Conservation (phyloP, 2,329 filamentous ascomycete species). For the Whalleya microplaca region DNA sequence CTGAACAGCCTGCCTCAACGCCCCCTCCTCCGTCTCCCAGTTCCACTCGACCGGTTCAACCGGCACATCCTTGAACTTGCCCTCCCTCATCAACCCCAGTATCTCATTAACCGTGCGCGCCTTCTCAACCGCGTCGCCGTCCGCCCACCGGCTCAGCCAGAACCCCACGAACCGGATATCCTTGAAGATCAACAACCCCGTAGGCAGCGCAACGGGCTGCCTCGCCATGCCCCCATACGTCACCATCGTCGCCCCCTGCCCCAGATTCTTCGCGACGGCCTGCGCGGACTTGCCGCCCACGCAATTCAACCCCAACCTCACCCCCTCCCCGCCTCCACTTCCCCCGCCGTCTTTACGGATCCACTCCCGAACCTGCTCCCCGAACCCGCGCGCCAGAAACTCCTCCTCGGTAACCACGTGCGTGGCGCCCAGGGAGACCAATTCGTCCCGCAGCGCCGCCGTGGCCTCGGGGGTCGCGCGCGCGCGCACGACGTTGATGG, state of each 20-base stretch:
- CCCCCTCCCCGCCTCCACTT: conserved; percentile 72
- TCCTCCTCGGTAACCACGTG: conserved; percentile 61
- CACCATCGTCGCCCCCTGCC: conserved; percentile 73
- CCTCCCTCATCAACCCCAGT: conserved; percentile 71
- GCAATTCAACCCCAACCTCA: conserved; percentile 85
- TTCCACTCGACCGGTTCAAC: conserved; percentile 83
- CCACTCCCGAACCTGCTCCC: conserved; percentile 60
- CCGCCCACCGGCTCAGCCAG: conserved; percentile 91
- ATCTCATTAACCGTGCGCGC: conserved; percentile 83
- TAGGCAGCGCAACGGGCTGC: conserved; percentile 80
- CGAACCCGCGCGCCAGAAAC: conserved; percentile 63
- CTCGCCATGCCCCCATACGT: conserved; percentile 96
- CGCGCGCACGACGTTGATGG: conserved; percentile 85
- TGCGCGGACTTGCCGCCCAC: conserved; percentile 88
- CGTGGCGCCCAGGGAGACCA: conserved; percentile 58
- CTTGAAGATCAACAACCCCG: conserved; percentile 90
- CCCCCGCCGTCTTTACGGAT: too few relatives aligned
- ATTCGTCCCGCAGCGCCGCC: conserved; percentile 57
- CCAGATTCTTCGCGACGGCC: conserved; percentile 74
- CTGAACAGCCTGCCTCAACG: conserved; percentile 74
- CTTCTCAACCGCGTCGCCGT: conserved; percentile 73
- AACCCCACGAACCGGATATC: conserved; percentile 88
- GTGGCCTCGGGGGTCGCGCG: conserved; percentile 68
- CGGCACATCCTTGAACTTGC: conserved; percentile 82
- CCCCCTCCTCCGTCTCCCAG: conserved; percentile 74